Base-by-base conservation (phyloP, 2,329 filamentous ascomycete genomes). In the Chaetomium olivaceum region DNA sequence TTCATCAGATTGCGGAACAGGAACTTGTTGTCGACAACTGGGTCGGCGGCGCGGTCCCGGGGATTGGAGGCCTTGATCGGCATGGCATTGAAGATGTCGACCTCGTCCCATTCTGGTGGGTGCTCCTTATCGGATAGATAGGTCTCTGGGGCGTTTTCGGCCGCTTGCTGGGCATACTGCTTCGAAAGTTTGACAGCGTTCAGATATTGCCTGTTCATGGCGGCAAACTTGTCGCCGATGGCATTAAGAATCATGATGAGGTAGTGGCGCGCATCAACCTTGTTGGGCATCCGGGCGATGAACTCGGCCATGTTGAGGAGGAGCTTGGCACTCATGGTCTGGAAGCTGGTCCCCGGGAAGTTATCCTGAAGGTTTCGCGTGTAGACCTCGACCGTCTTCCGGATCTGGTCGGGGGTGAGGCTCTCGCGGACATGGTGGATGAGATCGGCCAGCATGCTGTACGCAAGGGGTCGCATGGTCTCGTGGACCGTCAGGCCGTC, bases 301-400 rank as follows among this genome's bases (percentile, higher is more conserved):
- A 92, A 96, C 74, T 99, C 96, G 0, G 94, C 95, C 92, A 99
- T 96, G 76, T 99, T 99, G 14, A 99, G 82, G 0, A 99, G 82
- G 2, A 99, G 82, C 77, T 98, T 99, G 0, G 95, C 96, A 73
- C 95, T 98, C 95, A 99, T 99, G 0, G 95, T 99, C 77, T 99
- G 96, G 75, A 99, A 99, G 77, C 94, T 99, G 0, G 96, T 98
- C 9, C 96, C 96, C 0, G 95, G 96, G 69, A 97, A 97, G 69
- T 92, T 92, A 76, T 98, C 95, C 74, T 97, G 93, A 25, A 99
- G 81, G 73, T 98, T 98, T 74, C 90, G 92, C 1, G 96, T 98
- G 77, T 99, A 99, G 4, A 99, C 95, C 75, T 97, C 92, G 11
- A 99, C 93, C 0, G 96, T 98, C 74, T 93, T 91, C 56, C 93